These are phyloP conservation scores for Cladosporium sp. DNA, from an alignment of 2,329 filamentous ascomycete genomes.

Conservation along the genomic window DNA sequence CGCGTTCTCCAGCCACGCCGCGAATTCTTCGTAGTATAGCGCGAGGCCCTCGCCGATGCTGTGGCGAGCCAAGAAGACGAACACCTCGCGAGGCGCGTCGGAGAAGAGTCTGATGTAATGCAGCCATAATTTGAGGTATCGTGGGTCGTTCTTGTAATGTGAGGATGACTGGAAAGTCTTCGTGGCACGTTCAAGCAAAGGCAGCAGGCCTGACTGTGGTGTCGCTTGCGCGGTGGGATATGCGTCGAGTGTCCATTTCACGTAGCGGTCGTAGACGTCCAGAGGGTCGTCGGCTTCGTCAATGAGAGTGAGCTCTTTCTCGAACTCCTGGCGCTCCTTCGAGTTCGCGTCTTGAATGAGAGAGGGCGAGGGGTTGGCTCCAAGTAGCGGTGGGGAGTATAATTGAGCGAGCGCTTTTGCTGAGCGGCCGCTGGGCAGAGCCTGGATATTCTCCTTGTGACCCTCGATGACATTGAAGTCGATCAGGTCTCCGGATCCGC, in stretches of 20 bases:
- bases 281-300: conserved; percentile 91
- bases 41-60: conserved; percentile 83
- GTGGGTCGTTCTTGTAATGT: conserved; percentile 92
- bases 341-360: conserved; percentile 78
- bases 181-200: conserved; percentile 87
- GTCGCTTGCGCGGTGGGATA: conserved; percentile 94
- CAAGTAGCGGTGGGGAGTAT: conserved; percentile 59
- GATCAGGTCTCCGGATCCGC: conserved; percentile 48
- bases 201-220: conserved; percentile 83
- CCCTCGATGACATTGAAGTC: conserved; percentile 90
- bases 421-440: conserved; percentile 82
- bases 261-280: conserved; percentile 93
- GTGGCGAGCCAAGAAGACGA: conserved; percentile 86
- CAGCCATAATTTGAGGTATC: conserved; percentile 91
- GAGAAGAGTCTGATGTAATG: conserved; percentile 92
- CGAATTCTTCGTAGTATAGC: conserved; percentile 95
- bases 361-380: conserved; percentile 52
- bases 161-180: conserved; percentile 80
- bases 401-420: conserved; percentile 83
- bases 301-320: conserved; percentile 75
- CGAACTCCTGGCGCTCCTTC: conserved; percentile 77
- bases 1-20: conserved; percentile 83
- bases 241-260: conserved; percentile 93
- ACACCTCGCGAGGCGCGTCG: conserved; percentile 89
- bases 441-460: conserved; percentile 98